Evolutionary conservation across 257 asterid species (phyloP).

Genomic region (Salvia rosmarinus): DNA sequence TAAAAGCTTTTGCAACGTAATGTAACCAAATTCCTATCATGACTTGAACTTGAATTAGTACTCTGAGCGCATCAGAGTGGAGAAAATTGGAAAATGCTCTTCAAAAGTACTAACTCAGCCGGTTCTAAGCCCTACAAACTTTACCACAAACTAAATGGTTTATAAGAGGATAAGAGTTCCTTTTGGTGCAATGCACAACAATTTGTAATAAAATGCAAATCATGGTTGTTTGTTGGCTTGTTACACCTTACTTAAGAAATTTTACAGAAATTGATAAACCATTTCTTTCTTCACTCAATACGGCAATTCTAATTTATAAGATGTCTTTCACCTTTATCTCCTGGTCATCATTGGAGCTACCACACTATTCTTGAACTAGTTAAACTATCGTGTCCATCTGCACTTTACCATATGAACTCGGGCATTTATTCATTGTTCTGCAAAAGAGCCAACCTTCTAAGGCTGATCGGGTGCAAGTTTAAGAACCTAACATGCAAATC

Average conservation of each 20-base stretch:
- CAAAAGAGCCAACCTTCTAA: slow-evolving; percentile 6
- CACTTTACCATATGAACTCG: slow-evolving; percentile 14
- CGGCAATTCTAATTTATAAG: slow-evolving; percentile 5
- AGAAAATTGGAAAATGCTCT: neutral
- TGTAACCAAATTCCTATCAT: slow-evolving; percentile 4
- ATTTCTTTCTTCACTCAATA: neutral
- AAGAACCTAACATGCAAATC: slow-evolving; percentile 23
- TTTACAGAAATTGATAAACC: slow-evolving; percentile 2
- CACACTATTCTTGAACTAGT: slow-evolving; percentile 19
- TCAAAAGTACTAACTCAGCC: neutral
- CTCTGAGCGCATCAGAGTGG: neutral
- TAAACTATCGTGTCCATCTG: neutral
- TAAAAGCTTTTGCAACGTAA: slow-evolving; percentile 10
- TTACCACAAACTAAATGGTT: slow-evolving; percentile 4
- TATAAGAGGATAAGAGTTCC: slow-evolving; percentile 1
- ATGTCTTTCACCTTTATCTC: slow-evolving; percentile 9
- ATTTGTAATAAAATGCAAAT: slow-evolving; percentile 16
- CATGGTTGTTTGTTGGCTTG: slow-evolving; percentile 7
- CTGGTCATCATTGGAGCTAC: slow-evolving; percentile 14
- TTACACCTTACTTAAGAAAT: neutral
- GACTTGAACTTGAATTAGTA: neutral
- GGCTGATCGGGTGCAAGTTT: slow-evolving; percentile 3
- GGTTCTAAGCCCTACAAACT: slow-evolving; percentile 2
- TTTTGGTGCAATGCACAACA: neutral
- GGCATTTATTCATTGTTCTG: neutral